Percentiles rank a stretch among this genome's conserved stretches.
Evolutionary conservation across 208 protist species (phyloP).

Genomic region (Vickermania ingenoplastis): DNA sequence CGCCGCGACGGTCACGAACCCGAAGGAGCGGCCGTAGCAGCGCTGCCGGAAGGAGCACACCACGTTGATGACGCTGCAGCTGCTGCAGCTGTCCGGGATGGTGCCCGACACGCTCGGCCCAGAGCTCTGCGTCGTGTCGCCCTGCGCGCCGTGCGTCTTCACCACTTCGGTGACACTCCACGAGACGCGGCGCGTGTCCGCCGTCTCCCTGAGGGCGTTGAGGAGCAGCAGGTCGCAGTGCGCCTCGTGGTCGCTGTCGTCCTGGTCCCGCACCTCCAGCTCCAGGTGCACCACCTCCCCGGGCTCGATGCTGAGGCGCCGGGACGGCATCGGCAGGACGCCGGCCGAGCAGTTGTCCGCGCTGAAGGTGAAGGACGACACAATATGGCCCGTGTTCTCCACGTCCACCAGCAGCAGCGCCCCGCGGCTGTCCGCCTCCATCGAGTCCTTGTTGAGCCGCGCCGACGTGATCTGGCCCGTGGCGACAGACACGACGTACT

Average conservation of each 20-base stretch:
- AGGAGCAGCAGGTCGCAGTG: neutral
- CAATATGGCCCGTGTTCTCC: slow-evolving; percentile 47
- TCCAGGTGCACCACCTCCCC: neutral
- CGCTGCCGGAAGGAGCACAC: too few relatives aligned
- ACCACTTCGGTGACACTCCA: neutral
- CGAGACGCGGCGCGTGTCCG: neutral
- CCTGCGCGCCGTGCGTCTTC: too few relatives aligned
- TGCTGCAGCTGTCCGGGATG: too few relatives aligned
- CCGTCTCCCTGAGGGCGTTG: neutral
- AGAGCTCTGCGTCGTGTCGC: too few relatives aligned
- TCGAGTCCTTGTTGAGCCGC: slow-evolving; percentile 16
- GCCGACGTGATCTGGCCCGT: slow-evolving; percentile 42
- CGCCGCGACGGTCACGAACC: too few relatives aligned
- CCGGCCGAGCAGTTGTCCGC: slow-evolving; percentile 27
- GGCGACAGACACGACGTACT: slow-evolving; percentile 61
- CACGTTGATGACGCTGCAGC: too few relatives aligned
- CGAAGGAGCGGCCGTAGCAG: too few relatives aligned
- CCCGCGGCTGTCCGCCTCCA: slow-evolving; percentile 33
- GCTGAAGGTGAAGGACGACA: slow-evolving; percentile 36
- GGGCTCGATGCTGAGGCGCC: slow-evolving; percentile 29
- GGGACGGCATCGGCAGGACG: slow-evolving; percentile 52
- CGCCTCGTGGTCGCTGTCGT: neutral
- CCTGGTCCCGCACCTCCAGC: neutral
- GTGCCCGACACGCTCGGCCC: too few relatives aligned
- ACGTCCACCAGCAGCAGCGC: slow-evolving; percentile 41